Evolutionary conservation across 768 basidiomycete species (phyloP), one percentile per base, ranked within the genome.

Genomic region (Albatrellus ellisii): DNA sequence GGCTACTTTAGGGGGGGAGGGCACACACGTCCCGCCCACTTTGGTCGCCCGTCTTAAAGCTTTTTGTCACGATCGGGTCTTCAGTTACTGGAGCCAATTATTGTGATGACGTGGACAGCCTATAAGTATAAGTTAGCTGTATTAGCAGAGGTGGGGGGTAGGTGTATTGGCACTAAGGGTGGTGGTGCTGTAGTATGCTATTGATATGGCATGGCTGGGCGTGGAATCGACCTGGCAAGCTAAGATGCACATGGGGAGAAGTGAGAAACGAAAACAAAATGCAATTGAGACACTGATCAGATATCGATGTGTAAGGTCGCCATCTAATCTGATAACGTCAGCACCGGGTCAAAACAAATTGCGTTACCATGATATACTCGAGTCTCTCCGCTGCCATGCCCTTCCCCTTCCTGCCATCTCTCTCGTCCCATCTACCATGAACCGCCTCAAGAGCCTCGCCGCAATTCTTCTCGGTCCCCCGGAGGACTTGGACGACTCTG

Each of bases 391-490:
- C 25, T 32, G 29, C 24, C 41, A 42, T 42, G 41, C 32, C 17
- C 17, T 12, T 12, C 24, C 22, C 38, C n/a, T 31, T 1, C 9
- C 15, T 8, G 26, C 38, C 28, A 20, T 10, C 20, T 26, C 25
- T 39, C 18, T 22, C 15, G n/a, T 27, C 27, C 5, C 1, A 6
- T 6, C 27, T 27, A 14, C 24, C 5, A 50, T 50, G 49, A 45
- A 49, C 31, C 38, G 42, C 14, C 42, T 51, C 6, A 41, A 36
- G 31, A 44, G 33, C 27, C 44, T 51, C 6, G 38, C 20, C 8
- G 44, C 47, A 1, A 9, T 49, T 15, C 47, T 51, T 17, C 44
- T 49, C 31, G 37, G 32, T 21, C 42, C 49, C 8, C 26, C 28
- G 4, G 39, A 45, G 12, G 21, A 51, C 21, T 8, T 36, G 24